These are phyloP conservation scores for Forsythia viridissima DNA, from an alignment of 257 asterid species.

Conservation along the genomic window DNA sequence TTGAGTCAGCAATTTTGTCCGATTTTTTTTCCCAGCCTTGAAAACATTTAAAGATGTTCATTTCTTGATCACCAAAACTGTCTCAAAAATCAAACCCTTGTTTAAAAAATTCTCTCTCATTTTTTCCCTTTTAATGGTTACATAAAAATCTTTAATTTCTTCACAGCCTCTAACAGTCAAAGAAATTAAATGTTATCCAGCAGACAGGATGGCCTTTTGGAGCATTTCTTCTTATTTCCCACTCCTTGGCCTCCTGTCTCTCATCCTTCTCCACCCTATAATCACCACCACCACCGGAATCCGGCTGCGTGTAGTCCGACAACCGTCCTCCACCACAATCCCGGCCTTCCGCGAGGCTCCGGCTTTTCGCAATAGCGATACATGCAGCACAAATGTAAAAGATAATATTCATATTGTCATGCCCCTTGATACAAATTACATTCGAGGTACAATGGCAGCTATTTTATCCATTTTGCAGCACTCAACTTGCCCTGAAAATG, in stretches of 20 bases:
- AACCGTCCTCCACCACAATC: conserved; percentile 22
- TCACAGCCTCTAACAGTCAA: neutral
- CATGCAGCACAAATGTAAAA: conserved; percentile 34
- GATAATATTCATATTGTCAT: conserved; percentile 59
- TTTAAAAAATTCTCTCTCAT: neutral
- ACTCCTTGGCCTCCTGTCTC: conserved; percentile 83
- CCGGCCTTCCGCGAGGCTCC: conserved; percentile 76
- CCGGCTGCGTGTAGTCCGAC: conserved; percentile 45
- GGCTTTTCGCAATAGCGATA: conserved; percentile 64
- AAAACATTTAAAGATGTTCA: neutral
- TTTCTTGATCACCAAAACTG: too few species aligned
- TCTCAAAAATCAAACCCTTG: too few species aligned
- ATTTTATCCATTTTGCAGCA: conserved; percentile 73
- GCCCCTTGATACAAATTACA: conserved; percentile 81
- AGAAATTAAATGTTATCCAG: conserved; percentile 7
- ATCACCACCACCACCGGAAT: conserved; percentile 38
- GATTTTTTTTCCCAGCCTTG: conserved; percentile 30
- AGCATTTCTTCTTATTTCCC: conserved; percentile 36
- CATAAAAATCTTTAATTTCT: conserved; percentile 7
- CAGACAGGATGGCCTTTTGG: conserved; percentile 79
- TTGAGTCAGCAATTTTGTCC: conserved; percentile 29
- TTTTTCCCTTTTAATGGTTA: conserved; percentile 13
- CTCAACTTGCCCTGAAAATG: conserved; percentile 77
- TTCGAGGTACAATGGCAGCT: conserved; percentile 83
- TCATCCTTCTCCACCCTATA: conserved; percentile 48